Base-by-base conservation (phyloP, 345 rosid species). In the Bretschneidera sinensis region DNA sequence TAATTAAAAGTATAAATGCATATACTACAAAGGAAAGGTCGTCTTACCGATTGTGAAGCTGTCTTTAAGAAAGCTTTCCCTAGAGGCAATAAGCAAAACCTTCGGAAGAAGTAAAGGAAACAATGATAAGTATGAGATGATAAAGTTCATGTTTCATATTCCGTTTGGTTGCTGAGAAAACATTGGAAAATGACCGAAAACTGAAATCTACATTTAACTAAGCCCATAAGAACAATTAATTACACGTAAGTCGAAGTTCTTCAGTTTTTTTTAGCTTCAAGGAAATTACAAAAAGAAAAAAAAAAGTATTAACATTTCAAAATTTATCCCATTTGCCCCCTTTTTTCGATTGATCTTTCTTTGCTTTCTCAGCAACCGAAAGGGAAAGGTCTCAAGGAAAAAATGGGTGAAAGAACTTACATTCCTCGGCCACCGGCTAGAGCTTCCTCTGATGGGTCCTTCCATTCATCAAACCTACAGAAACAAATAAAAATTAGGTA, bases 381-480 rank as follows among this genome's bases (percentile, higher is more conserved):
- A 18, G 9, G 1, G 43, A 0, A 48, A 22, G 1, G 19, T 6
- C 17, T 13, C 11, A 43, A 22, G 19, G 17, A n/a, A 45, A 33
- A 50, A 13, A 47, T 9, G 2, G 31, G n/a, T n/a, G n/a, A n/a
- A n/a, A n/a, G n/a, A 43, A 58, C 76, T 65, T 53, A 87, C 95
- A 87, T 87, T 74, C 90, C 90, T 25, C 90, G 71, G 57, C 95
- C 95, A 43, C 88, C 95, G 23, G 85, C 76, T 9, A 84, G 73
- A 74, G 88, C 88, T 80, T 79, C 95, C 25, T 84, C 83, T 6
- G 86, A 77, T 24, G 90, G 95, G 59, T 87, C 78, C 61, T 70
- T 87, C 95, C 90, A 84, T 45, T 82, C 88, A 59, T 84, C 90
- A 53, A 78, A 59, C 51, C 88, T 86, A 62, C 5, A 53, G 54